Evolutionary conservation across 768 basidiomycete genomes (phyloP).

Genomic region (Podaxis pistillaris): DNA sequence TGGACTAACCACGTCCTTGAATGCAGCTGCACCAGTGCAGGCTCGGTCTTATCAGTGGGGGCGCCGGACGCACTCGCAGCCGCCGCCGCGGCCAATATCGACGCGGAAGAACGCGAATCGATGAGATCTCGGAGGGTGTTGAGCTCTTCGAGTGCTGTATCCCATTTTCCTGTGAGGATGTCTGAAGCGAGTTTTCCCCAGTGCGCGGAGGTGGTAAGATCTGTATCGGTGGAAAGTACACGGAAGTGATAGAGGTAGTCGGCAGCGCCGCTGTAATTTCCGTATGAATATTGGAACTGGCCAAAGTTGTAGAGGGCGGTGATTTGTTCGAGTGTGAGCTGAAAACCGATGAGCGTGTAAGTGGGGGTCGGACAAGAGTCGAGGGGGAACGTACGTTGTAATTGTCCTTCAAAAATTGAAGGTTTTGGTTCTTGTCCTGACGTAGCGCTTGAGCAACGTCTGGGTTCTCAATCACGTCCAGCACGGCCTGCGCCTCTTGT

Average conservation of each 20-base stretch:
- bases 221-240: slow-evolving; percentile 89
- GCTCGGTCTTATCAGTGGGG: slow-evolving; percentile 42
- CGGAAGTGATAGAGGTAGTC: slow-evolving; percentile 99
- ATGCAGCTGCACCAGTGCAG: slow-evolving; percentile 85
- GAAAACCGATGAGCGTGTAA: slow-evolving; percentile 11
- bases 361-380: slow-evolving; percentile 5
- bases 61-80: slow-evolving; percentile 23
- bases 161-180: slow-evolving; percentile 94
- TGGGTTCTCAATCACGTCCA: slow-evolving; percentile 95
- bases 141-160: slow-evolving; percentile 91
- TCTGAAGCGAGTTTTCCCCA: slow-evolving; percentile 99
- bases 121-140: slow-evolving; percentile 92
- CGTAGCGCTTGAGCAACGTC: slow-evolving; percentile 93
- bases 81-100: slow-evolving; percentile 38
- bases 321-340: slow-evolving; percentile 96
- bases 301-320: slow-evolving; percentile 96
- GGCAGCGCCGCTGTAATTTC: slow-evolving; percentile 94
- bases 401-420: slow-evolving; percentile 91
- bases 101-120: slow-evolving; percentile 69
- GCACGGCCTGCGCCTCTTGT: slow-evolving; percentile 87
- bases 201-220: slow-evolving; percentile 93
- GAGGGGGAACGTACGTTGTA: slow-evolving; percentile 61
- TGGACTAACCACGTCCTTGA: slow-evolving; percentile 95
- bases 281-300: slow-evolving; percentile 98
- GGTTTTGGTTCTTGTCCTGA: slow-evolving; percentile 96